These are phyloP conservation scores for Platismatia glauca DNA, from an alignment of 495 filamentous ascomycete species.

Conservation along the genomic window DNA sequence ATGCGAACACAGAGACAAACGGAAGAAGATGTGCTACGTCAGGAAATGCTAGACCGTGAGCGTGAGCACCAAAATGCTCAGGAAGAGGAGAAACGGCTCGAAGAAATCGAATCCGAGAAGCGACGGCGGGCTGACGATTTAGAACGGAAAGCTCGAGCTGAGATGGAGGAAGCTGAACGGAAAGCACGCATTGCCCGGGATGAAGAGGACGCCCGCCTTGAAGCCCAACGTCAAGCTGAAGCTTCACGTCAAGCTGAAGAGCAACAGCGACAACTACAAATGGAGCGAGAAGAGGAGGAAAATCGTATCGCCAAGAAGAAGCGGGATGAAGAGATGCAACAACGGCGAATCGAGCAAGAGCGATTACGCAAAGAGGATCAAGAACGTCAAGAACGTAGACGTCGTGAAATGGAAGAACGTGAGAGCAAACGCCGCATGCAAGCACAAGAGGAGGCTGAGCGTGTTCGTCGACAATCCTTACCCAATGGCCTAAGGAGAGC, in stretches of 20 bases:
- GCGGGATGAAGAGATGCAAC: conserved; percentile 38
- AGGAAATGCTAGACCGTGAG: conserved; percentile 8
- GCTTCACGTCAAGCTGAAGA: conserved; percentile 22
- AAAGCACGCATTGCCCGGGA: conserved; percentile 39
- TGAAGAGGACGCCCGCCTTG: conserved; percentile 32
- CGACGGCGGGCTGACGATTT: conserved; percentile 32
- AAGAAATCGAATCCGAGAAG: conserved; percentile 23
- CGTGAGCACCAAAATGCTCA: conserved; percentile 11
- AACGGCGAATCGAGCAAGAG: conserved; percentile 48
- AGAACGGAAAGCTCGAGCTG: conserved; percentile 36
- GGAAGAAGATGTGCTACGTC: conserved; percentile 17
- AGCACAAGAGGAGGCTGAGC: conserved; percentile 44
- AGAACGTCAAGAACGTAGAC: conserved; percentile 53
- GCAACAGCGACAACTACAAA: conserved; percentile 19
- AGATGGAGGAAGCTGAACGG: conserved; percentile 32
- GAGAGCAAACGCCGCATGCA: conserved; percentile 26
- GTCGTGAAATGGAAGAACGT: conserved; percentile 38
- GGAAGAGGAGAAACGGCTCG: conserved; percentile 18
- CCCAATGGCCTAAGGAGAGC: conserved; percentile 42
- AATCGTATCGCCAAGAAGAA: conserved; percentile 42
- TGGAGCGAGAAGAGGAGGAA: conserved; percentile 41
- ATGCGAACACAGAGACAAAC: conserved; percentile 20
- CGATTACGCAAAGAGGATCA: conserved; percentile 42
- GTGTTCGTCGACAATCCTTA: conserved; percentile 49
- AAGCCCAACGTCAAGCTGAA: conserved; percentile 21